Conservation (phyloP, 768 basidiomycete species). For the Boletus reticulatus region DNA sequence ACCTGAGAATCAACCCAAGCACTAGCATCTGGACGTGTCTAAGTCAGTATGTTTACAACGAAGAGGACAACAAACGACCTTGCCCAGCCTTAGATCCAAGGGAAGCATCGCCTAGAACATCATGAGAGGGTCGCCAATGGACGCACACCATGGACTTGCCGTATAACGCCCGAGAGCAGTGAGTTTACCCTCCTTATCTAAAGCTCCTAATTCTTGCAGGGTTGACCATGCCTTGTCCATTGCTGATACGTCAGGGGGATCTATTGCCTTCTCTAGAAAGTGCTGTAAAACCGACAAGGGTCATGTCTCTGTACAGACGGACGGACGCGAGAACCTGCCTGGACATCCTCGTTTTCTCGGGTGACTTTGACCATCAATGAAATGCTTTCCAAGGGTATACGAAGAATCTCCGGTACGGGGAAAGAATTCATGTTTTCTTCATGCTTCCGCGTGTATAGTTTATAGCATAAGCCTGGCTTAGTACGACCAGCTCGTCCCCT, state of each 20-base stretch:
- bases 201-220: slow-evolving; percentile 75
- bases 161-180: slow-evolving; percentile 85
- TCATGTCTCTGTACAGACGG: background rate
- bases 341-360: slow-evolving; percentile 74
- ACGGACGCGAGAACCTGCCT: slow-evolving; percentile 40
- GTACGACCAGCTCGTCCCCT: slow-evolving; percentile 91
- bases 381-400: slow-evolving; percentile 82
- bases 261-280: slow-evolving; percentile 73
- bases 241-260: slow-evolving; percentile 74
- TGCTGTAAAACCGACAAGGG: slow-evolving; percentile 34
- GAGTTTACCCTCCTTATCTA: slow-evolving; percentile 58
- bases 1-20: slow-evolving; percentile 78
- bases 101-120: slow-evolving; percentile 73
- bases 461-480: slow-evolving; percentile 80
- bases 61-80: slow-evolving; percentile 42
- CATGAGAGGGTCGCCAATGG: background rate
- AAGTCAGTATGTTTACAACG: background rate
- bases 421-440: slow-evolving; percentile 68
- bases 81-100: slow-evolving; percentile 82
- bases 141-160: slow-evolving; percentile 33
- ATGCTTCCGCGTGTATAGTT: slow-evolving; percentile 76
- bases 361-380: slow-evolving; percentile 80
- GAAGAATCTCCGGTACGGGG: slow-evolving; percentile 83
- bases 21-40: slow-evolving; percentile 71
- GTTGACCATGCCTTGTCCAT: slow-evolving; percentile 76